phyloP scores from a whole-genome alignment of 164 flowering plant species.

The grape (Vitis vinifera) region ASM3070453v1 NC_081815.1:71501-72000 shows the following conservation, averaged over 20 bases:
- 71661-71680: neutral
- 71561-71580: conserved; percentile 76
- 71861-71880: neutral
- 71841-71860: neutral
- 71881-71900: neutral
- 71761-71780: conserved; percentile 90
- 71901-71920: neutral
- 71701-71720: conserved; percentile 13
- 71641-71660: neutral
- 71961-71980: neutral
- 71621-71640: neutral
- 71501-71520: neutral
- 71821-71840: conserved; percentile 64
- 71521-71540: conserved; percentile 11
- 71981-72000: conserved; percentile 2
- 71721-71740: conserved; percentile 90
- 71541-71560: conserved; percentile 94
- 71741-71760: conserved; percentile 91
- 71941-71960: neutral
- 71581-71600: conserved; percentile 96
- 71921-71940: neutral
- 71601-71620: conserved; percentile 26
- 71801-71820: conserved; percentile 60
- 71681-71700: conserved; percentile 1
- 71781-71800: conserved; percentile 92